Base-by-base conservation (phyloP, 768 basidiomycete species). In the Cystobasidium ongulense region DNA sequence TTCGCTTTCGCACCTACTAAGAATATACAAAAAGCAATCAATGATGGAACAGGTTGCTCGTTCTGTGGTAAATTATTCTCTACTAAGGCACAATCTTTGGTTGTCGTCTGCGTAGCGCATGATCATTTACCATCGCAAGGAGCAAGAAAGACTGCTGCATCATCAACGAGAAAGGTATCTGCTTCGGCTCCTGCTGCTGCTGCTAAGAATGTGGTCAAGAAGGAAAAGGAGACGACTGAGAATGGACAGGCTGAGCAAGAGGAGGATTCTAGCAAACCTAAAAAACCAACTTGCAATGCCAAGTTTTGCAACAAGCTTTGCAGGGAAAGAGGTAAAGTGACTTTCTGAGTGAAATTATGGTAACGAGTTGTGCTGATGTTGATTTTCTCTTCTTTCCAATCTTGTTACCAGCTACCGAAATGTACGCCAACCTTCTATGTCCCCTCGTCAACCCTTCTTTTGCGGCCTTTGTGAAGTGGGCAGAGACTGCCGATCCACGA, bases 301-400 rank as follows among this genome's bases (percentile, higher is more conserved):
- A 71, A 71, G 54, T 71, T 57, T 36, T 71, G 68, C 68, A 71
- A 54, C 43, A 71, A 71, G 68, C 68, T 71, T 5, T 71, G 68
- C 68, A 54, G 68, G 25, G 68, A 71, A 7, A 52, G 54, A 35
- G 23, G 68, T 71, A 27, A 35, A 35, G 64, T 36, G 23, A 15
- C 18, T 25, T 59, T 59, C 25, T 59, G 15, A 31, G 57, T 25
- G 27, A 11, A 31, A n/a, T 59, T 21, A 36, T 35, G 62, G 36
- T 63, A 59, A 11, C 13, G 27, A 59, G 7, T 38, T 36, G 29
- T 18, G 29, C 29, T 15, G 18, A 43, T 66, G 5, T 39, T 43
- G 46, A 31, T 21, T 39, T 21, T 41, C 43, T 50, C 31, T 27
- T 41, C 15, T 31, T 27, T 36, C 23, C 23, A 8, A 63, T 67